A percentile compares a stretch with the other conserved stretches of the same genome.
These are phyloP conservation scores for Trichoderma orchidacearum DNA, from an alignment of 495 filamentous ascomycete genomes.

Conservation along the genomic window DNA sequence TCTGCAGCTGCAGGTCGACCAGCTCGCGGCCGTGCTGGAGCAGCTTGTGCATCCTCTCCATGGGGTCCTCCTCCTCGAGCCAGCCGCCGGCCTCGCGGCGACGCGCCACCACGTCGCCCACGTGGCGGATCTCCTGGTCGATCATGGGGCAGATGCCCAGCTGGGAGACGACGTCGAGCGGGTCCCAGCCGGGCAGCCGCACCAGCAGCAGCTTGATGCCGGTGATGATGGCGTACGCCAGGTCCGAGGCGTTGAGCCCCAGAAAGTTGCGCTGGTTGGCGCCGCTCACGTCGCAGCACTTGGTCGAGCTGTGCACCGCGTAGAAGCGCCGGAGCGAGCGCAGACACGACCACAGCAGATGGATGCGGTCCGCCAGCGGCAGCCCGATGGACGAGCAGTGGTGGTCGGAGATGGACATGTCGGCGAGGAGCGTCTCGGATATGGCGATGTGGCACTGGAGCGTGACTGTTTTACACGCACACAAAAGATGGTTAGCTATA, in stretches of 20 bases:
- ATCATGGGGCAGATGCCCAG: slow-evolving; percentile 1
- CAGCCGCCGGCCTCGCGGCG: not conserved
- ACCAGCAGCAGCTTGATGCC: slow-evolving; percentile 1
- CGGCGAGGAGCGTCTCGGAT: slow-evolving; percentile 15
- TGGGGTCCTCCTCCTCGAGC: not conserved
- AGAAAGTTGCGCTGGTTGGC: slow-evolving; percentile 5
- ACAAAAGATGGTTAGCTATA: not conserved
- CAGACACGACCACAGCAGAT: slow-evolving; percentile 10
- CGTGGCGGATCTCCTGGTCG: not conserved
- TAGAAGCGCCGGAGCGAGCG: slow-evolving; percentile 9
- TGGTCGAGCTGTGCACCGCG: slow-evolving; percentile 5
- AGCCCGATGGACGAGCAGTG: not conserved
- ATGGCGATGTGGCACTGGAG: slow-evolving; percentile 12
- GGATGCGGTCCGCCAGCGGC: slow-evolving; percentile 3
- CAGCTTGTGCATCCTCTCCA: not conserved
- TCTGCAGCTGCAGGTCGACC: not conserved
- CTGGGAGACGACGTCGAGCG: not conserved
- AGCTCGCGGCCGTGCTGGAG: not conserved
- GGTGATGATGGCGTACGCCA: not conserved
- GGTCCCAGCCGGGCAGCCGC: slow-evolving; percentile 1
- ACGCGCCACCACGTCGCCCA: not conserved
- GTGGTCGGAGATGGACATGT: slow-evolving; percentile 9
- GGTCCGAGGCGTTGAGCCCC: not conserved
- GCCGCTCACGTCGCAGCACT: not conserved
- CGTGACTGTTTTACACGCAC: too few species aligned